phyloP scores from a whole-genome alignment of 1,284 basidiomycete genomes.

The Microbotryum scabiosae region DNA sequence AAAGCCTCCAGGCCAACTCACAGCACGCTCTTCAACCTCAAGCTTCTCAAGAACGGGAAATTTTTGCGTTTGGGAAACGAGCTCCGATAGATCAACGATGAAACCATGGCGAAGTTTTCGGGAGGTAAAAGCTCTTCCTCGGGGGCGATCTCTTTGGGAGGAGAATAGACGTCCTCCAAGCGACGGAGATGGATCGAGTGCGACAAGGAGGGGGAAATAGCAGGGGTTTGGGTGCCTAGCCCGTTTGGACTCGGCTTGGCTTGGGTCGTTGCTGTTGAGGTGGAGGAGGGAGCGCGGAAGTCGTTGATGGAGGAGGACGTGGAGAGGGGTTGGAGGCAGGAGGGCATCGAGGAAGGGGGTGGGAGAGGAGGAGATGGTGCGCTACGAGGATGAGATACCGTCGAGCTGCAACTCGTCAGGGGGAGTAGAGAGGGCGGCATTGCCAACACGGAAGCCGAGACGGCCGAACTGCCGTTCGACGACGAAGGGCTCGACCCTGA shows the following conservation, averaged over 20 bases:
- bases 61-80: constrained; percentile 49
- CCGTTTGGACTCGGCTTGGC: too few relatives aligned
- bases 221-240: not conserved
- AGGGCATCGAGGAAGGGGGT: constrained; percentile 1
- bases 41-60: constrained; percentile 47
- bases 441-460: too few relatives aligned
- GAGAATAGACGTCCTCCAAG: constrained; percentile 6
- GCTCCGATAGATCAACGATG: constrained; percentile 45
- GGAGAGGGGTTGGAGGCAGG: not conserved
- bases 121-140: constrained; percentile 38
- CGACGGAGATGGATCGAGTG: constrained; percentile 1
- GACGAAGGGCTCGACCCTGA: too few relatives aligned
- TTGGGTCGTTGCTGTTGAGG: too few relatives aligned
- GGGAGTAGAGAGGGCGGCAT: too few relatives aligned
- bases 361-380: not conserved
- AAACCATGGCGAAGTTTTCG: constrained; percentile 45
- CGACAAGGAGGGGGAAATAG: not conserved
- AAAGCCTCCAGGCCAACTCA: constrained; percentile 29
- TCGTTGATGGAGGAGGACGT: not conserved
- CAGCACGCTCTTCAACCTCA: constrained; percentile 50
- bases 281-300: not conserved
- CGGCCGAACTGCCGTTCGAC: too few relatives aligned
- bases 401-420: not conserved
- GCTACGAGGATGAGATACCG: not conserved
- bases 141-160: not conserved